Base-by-base conservation (phyloP, 2,329 filamentous ascomycete genomes). In the Fusarium burgessii region DNA sequence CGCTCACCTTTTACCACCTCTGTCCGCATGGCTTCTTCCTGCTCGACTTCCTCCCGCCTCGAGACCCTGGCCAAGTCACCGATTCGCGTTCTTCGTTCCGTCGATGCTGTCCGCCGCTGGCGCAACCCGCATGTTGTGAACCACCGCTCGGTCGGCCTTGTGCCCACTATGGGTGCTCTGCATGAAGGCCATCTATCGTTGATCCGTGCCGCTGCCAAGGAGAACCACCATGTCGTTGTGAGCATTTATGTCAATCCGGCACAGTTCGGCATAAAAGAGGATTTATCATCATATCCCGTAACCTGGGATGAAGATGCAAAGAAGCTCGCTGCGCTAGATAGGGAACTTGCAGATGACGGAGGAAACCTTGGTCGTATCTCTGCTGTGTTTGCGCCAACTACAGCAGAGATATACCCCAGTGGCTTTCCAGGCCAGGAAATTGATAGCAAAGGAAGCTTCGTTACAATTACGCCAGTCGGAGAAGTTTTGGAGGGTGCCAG, bases 111-210 rank as follows among this genome's bases (percentile, higher is more conserved):
- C 55, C 92, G 93, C 41, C 81, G 86, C 74, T 92, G 91, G 85
- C 90, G 94, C 38, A 86, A 84, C 25, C 87, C 90, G 42, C 89
- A 94, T 66, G 82, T 90, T 38, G 82, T 90, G 65, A 86, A 90
- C 76, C 88, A 91, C 74, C 89, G 91, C 62, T 91, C 90, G 46
- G 90, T 99, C 62, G 94, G 92, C 64, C 89, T 99, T 32, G 94
- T 99, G 38, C 96, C 96, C 3, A 99, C 96, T 35, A 98, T 99
- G 96, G 96, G 96, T 69, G 96, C 96, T 52, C 87, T 99, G n/a
- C 96, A 99, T 81, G 88, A 90, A 59, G 96, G 96, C 42, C 96
- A 99, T 82, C 82, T 97, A 55, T 92, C 93, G 6, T 88, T 99
- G 25, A 92, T 97, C 76, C 92, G 93, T 64, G 88, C 91, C 74